Evolutionary conservation across 2,329 filamentous ascomycete genomes (phyloP).

Genomic region (Phialophora expanda): DNA sequence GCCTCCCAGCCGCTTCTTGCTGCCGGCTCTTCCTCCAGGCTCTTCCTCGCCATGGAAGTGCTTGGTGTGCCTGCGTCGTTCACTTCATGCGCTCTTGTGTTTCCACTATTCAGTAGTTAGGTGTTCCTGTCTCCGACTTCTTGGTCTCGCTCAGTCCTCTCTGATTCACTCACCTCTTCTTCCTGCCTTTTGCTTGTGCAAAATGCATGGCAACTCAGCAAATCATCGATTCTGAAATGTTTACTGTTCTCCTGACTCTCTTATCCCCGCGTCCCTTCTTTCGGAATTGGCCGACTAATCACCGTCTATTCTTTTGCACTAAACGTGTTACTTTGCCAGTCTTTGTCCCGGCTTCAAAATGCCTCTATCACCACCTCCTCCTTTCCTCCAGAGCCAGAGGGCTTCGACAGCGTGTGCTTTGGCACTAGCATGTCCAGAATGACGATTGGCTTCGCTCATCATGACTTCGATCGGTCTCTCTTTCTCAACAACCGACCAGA

Average conservation of each 20-base stretch:
- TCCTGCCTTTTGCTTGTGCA: neutral
- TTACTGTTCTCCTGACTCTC: neutral
- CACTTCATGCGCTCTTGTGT: neutral
- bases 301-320: neutral
- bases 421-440: conserved; percentile 76
- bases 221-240: neutral
- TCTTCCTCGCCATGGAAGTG: neutral
- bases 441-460: conserved; percentile 72
- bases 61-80: neutral
- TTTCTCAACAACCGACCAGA: conserved; percentile 82
- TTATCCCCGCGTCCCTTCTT: neutral
- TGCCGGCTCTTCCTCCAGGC: neutral
- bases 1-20: neutral
- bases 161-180: neutral
- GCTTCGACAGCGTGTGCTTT: conserved; percentile 86
- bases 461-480: conserved; percentile 78
- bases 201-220: neutral
- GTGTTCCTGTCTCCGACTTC: neutral
- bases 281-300: neutral
- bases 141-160: neutral
- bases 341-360: conserved; percentile 45
- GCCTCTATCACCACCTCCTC: conserved; percentile 58
- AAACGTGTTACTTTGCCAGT: conserved; percentile 28
- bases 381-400: conserved; percentile 78
- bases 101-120: neutral